These are phyloP conservation scores for Acanthamoeba divionensis DNA, from an alignment of 208 protist genomes.

Conservation along the genomic window DNA sequence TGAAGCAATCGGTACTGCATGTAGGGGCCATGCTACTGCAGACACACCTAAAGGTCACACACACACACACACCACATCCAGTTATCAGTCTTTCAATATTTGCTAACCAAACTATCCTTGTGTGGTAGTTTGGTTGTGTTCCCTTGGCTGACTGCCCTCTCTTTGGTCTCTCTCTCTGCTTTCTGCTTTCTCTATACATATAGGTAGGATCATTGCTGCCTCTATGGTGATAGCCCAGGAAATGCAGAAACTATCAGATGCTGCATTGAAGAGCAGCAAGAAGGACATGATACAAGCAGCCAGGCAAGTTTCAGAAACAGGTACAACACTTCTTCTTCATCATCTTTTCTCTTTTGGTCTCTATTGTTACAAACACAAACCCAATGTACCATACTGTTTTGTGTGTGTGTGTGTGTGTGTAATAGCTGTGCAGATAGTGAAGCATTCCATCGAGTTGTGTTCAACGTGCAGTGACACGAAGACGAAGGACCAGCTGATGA, in stretches of 20 bases:
- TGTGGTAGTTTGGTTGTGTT: too few relatives aligned
- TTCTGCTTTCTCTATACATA: background rate
- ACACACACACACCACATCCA: background rate
- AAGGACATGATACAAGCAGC: slow-evolving; percentile 25
- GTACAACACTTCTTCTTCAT: background rate
- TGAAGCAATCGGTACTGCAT: background rate
- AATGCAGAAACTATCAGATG: slow-evolving; percentile 37
- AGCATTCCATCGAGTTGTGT: slow-evolving; percentile 30
- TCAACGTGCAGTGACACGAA: slow-evolving; percentile 23
- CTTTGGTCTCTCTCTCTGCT: too few relatives aligned
- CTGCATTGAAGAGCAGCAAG: background rate
- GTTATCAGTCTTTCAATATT: too few relatives aligned
- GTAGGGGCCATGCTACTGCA: background rate
- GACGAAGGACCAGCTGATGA: slow-evolving; percentile 13
- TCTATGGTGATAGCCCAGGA: background rate
- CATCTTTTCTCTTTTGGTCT: too few relatives aligned
- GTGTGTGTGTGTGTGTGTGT: too few relatives aligned
- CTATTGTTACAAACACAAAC: too few relatives aligned
- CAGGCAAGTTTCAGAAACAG: background rate
- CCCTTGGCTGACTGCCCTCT: too few relatives aligned
- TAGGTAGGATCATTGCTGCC: background rate
- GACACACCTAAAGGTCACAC: slow-evolving; percentile 22
- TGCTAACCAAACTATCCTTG: too few relatives aligned
- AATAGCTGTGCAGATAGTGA: slow-evolving; percentile 15
- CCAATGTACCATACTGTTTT: too few relatives aligned